Conservation (phyloP, 2,329 filamentous ascomycete genomes). For the Aureobasidium sp. region DNA sequence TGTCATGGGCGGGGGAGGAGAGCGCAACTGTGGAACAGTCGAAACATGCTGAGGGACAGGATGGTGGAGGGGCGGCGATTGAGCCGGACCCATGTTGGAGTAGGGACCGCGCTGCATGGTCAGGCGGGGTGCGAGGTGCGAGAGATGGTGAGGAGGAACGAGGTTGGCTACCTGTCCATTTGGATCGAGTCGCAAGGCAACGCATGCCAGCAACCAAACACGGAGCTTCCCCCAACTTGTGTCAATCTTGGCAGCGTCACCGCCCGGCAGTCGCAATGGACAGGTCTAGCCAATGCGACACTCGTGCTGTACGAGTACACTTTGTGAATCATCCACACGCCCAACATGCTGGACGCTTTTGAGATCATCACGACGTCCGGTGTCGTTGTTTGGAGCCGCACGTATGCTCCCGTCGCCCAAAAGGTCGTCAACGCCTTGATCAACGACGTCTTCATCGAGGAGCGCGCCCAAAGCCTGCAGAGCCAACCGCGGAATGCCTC, state of each 20-base stretch:
- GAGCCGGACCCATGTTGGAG: slow-evolving; percentile 58
- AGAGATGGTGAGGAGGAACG: not conserved
- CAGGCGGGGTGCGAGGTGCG: slow-evolving; percentile 9
- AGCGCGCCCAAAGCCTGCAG: slow-evolving; percentile 60
- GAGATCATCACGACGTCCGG: slow-evolving; percentile 94
- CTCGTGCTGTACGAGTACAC: not conserved
- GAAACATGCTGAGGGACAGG: slow-evolving; percentile 98
- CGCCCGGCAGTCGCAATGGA: not conserved
- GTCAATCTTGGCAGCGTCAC: not conserved
- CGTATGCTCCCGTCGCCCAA: slow-evolving; percentile 69
- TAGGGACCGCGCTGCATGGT: slow-evolving; percentile 83
- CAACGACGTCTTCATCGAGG: slow-evolving; percentile 94
- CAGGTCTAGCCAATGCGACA: not conserved
- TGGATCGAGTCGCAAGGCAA: not conserved
- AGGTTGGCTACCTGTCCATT: not conserved
- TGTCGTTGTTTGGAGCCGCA: slow-evolving; percentile 92
- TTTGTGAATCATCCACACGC: not conserved
- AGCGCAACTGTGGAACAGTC: slow-evolving; percentile 92
- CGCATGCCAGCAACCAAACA: not conserved
- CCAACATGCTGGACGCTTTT: slow-evolving; percentile 82
- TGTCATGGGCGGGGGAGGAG: slow-evolving; percentile 71
- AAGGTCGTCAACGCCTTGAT: slow-evolving; percentile 91
- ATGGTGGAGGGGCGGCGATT: slow-evolving; percentile 89
- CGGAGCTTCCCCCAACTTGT: not conserved
- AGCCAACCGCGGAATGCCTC: slow-evolving; percentile 51